Base-by-base conservation (phyloP, 75 land plant genomes). In the Sequoiadendron giganteum region DNA sequence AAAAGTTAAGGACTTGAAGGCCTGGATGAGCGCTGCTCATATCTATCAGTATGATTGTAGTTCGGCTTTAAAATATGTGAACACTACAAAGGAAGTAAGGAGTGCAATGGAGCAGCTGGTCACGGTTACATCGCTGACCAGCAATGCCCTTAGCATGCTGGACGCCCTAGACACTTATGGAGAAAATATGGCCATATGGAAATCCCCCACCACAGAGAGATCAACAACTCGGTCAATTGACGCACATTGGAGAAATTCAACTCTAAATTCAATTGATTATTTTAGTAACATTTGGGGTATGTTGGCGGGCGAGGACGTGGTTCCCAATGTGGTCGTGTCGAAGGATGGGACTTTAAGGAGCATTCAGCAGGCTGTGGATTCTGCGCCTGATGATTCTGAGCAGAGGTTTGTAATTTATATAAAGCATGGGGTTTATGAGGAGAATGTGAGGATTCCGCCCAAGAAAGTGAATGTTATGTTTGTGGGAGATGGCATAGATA, bases 401-500 rank as follows among this genome's bases (percentile, higher is more conserved):
- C 7, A 84, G 61, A 86, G 86, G 84, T 94, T 55, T 70, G 88
- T 91, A 36, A 90, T 94, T 25, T 87, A 88, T 68, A 88, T 94
- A 13, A 90, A 86, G 79, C 88, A 38, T 2, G 95, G 95, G 21
- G 90, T 93, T 11, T 94, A 94, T 88, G 54, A 91, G 25, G 95
- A 94, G 88, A 89, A 49, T 48, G 92, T 94, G 40, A n/a, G 72
- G 43, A 80, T 94, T 14, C 94, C 93, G n/a, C 82, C 70, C 40
- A 65, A 80, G 65, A 91, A 91, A 85, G 86, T 65, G 3, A 93
- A 93, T 68, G 21, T 93, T 72, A 88, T 90, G 65, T 79, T 94
- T 73, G 49, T 91, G 34, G 95, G 95, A 0, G 95, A 93, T 70
- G 95, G 95, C 82, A 93, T 91, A 77, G 91, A 90, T 70, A 72